A percentile compares a stretch with the other conserved stretches of the same genome.
These are phyloP conservation scores for Polychytrium aggregatum DNA, from an alignment of 192 early-diverging fungal species.

Conservation along the genomic window DNA sequence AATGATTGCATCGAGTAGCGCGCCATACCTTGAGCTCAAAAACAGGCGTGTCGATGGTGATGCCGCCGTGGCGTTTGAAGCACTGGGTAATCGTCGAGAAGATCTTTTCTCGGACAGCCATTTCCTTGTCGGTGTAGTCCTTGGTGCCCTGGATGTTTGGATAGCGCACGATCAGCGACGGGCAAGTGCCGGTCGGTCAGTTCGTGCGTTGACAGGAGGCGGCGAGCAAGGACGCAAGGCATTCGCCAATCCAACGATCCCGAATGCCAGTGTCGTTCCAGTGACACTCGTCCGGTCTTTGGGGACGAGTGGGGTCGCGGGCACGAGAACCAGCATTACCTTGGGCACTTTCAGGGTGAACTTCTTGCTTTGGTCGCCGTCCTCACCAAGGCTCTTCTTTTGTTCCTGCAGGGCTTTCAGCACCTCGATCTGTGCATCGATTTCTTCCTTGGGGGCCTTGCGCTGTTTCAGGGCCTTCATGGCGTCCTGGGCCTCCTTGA, in stretches of 20 bases:
- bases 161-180: no score
- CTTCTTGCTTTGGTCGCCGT: not conserved
- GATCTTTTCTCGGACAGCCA: slow-evolving; percentile 91
- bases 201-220: no score
- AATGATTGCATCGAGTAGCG: not conserved
- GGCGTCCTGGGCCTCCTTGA: slow-evolving; percentile 3
- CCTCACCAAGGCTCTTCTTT: no score
- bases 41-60: slow-evolving; percentile 97
- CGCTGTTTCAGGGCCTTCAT: slow-evolving; percentile 1
- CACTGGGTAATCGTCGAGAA: slow-evolving; percentile 75
- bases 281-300: no score
- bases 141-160: slow-evolving; percentile 69
- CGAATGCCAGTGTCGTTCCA: no score
- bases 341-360: slow-evolving; percentile 20
- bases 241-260: no score
- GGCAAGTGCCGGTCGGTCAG: no score
- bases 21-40: slow-evolving; percentile 69
- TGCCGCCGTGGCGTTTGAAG: slow-evolving; percentile 94
- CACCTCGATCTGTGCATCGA: not conserved
- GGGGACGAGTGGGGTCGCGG: no score
- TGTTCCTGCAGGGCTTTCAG: not conserved
- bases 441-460: not conserved
- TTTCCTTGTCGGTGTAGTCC: slow-evolving; percentile 91
- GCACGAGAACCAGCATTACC: slow-evolving; percentile 2
- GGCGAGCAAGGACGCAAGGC: no score